Evolutionary conservation across 2,329 filamentous ascomycete genomes (phyloP).

Genomic region (Fusarium pseudonygamai): DNA sequence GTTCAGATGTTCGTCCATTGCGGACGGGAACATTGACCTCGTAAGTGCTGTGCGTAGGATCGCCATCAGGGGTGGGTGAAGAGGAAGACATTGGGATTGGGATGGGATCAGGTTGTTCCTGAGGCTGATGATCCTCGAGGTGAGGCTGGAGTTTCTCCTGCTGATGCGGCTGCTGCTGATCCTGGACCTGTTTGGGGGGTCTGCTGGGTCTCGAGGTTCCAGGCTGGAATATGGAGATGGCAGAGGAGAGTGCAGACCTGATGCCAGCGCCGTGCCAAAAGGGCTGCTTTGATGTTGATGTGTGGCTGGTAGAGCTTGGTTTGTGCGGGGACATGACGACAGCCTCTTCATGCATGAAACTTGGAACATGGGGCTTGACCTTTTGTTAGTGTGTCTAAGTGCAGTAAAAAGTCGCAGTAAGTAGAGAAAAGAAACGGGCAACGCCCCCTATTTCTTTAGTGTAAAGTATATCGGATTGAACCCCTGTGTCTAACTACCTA

Average conservation of each 20-base stretch:
- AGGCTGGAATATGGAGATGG: conserved; percentile 17
- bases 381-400: neutral
- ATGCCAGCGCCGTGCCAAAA: conserved; percentile 19
- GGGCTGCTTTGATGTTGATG: conserved; percentile 20
- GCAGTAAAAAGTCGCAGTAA: no score
- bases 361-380: conserved; percentile 1
- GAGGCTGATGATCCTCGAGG: conserved; percentile 2
- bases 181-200: conserved; percentile 13
- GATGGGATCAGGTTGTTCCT: neutral
- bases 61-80: conserved; percentile 30
- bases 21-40: conserved; percentile 40
- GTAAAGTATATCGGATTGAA: neutral
- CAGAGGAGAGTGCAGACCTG: conserved; percentile 20
- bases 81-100: conserved; percentile 4
- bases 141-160: neutral
- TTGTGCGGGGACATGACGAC: conserved; percentile 43
- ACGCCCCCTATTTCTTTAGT: neutral
- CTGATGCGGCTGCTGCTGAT: neutral
- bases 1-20: conserved; percentile 15
- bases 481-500: neutral
- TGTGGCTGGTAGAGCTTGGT: conserved; percentile 28
- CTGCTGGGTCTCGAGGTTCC: conserved; percentile 11
- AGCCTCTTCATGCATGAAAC: conserved; percentile 15
- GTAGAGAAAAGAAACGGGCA: conserved; percentile 6
- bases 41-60: conserved; percentile 42